Evolutionary conservation across 805 yeast genomes (phyloP), one percentile per base, ranked within the genome.

Genomic region (Candida dendrica): DNA sequence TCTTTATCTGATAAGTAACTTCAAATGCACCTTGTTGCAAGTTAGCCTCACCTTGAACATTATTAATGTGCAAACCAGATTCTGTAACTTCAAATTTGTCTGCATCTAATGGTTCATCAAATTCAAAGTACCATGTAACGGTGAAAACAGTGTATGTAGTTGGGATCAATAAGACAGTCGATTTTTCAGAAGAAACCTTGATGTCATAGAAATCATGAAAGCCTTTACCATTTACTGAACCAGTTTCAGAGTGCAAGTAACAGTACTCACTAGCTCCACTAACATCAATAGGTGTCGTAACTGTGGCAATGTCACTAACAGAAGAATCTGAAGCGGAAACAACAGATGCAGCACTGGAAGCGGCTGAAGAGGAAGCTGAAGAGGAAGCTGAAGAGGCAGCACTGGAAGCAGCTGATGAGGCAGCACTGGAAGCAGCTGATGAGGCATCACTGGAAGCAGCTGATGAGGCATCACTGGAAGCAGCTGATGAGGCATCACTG

Each of bases 121-220:
- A 49, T 26, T 41, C 17, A 33, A 49, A 47, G 41, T 38, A 44
- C 53, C 53, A 50, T 11, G 50, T 48, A 30, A 50, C 15, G 22
- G 50, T 43, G 24, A 34, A 36, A n/a, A 36, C 37, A 30, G 42
- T 34, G 34, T 41, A 34, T 4, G 14, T n/a, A 18, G 13, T 15
- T 4, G 38, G 37, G 5, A 38, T 13, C 9, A 42, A 6, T 2
- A 37, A 17, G 26, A 34, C 19, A 22, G 38, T 32, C 2, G 39
- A 20, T 11, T 39, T 38, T 6, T 26, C 17, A 6, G 47, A 40
- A 16, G 11, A 19, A 13, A 31, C 53, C 2, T 24, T n/a, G 17
- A 47, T 18, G 10, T 35, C 37, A 29, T 48, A 46, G 3, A 34
- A 22, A 27, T 30, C 45, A 14, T 16, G 11, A 38, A 38, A 48